phyloP scores from a whole-genome alignment of 1,139 yeast species.

The Suhomyces terraborum region DNA sequence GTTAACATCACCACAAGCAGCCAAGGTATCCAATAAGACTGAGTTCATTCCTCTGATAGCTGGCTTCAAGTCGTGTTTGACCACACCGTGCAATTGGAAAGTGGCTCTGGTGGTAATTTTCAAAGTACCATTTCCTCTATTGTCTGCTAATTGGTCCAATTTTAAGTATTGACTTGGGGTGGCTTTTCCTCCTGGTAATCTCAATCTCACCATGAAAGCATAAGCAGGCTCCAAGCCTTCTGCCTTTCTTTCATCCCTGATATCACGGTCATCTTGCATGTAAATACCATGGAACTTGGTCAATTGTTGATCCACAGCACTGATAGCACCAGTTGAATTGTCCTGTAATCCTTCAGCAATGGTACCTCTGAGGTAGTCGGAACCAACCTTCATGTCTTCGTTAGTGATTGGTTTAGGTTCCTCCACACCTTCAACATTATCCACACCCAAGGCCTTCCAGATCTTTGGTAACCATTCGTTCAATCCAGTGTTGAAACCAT shows the following conservation, averaged over 20 bases:
- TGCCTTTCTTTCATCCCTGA: slow-evolving; percentile 88
- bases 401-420: slow-evolving; percentile 96
- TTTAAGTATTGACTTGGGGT: slow-evolving; percentile 87
- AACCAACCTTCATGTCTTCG: slow-evolving; percentile 90
- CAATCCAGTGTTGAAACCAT: slow-evolving; percentile 89
- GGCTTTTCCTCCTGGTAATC: slow-evolving; percentile 92
- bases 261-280: slow-evolving; percentile 98
- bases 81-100: slow-evolving; percentile 93
- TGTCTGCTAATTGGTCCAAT: slow-evolving; percentile 80
- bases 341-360: slow-evolving; percentile 86
- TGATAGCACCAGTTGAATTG: slow-evolving; percentile 84
- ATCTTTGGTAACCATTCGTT: slow-evolving; percentile 81
- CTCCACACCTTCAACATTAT: slow-evolving; percentile 78
- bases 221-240: slow-evolving; percentile 95
- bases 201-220: slow-evolving; percentile 93
- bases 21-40: slow-evolving; percentile 87
- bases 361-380: slow-evolving; percentile 89
- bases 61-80: slow-evolving; percentile 85
- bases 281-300: slow-evolving; percentile 98
- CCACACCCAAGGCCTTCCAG: slow-evolving; percentile 91
- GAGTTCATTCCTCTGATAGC: slow-evolving; percentile 93
- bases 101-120: slow-evolving; percentile 97
- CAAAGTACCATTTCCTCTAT: slow-evolving; percentile 88
- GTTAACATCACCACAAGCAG: slow-evolving; percentile 98
- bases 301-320: slow-evolving; percentile 91